Base-by-base conservation (phyloP, 139 green algal species). In the Chlorella ohadii region DNA sequence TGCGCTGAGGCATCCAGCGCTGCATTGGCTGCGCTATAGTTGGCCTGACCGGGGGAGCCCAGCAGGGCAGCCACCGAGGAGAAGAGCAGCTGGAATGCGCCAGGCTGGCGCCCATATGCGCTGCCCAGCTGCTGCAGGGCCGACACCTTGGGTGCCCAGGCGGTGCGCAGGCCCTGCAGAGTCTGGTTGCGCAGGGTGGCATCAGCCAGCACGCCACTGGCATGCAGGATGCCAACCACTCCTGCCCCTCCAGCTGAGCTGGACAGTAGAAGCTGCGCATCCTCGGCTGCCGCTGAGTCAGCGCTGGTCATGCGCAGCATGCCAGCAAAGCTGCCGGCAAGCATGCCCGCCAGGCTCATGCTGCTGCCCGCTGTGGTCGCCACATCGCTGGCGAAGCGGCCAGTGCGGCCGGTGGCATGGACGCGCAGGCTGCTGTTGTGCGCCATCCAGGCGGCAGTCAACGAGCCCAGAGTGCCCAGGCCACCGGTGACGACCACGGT, bases 141-240 rank as follows among this genome's bases (percentile, higher is more conserved):
- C 1, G 31, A 31, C 31, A 83, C 77, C 78, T 92, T 92, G 73
- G 88, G 78, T 1, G 68, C 86, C 72, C 83, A 91, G 5, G 94
- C 91, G 9, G 81, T 84, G n/a, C 92, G 87, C 0, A 92, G 39
- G 2, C 83, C 75, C 0, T 34, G 13, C 1, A 87, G 64, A 33
- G 55, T 94, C 85, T 96, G 93, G 56, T 94, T 93, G 4, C 31
- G 23, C 4, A 97, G 56, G 0, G 91, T 93, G 3, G 92, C 92
- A 82, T 97, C 94, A 1, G 88, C 88, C 44, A 98, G 84, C 28
- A 95, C 94, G 7, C 94, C 94, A 34, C 91, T 91, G 11, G 93
- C 94, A 81, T 96, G 93, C n/a, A 97, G 72, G 11, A 96, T 44
- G 28, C 76, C 81, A 6, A 39, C 59, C 34, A 91, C 41, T 61